phyloP scores from a whole-genome alignment of 345 rosid species.

The Anacardium occidentale region DNA sequence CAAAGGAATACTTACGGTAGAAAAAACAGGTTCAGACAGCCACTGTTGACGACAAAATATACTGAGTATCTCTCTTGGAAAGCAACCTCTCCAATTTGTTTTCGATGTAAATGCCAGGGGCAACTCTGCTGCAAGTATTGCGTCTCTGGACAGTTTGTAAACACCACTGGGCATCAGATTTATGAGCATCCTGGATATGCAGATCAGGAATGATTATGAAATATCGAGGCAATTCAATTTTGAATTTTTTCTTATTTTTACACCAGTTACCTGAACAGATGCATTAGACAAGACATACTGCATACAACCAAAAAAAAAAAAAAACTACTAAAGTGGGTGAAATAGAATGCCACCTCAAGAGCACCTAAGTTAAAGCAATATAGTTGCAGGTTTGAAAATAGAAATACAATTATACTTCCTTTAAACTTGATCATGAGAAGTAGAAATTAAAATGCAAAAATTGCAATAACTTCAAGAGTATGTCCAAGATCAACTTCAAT shows the following conservation, averaged over 20 bases:
- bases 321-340: neutral
- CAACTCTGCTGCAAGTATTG: constrained; percentile 65
- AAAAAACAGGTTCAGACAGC: constrained; percentile 73
- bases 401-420: neutral
- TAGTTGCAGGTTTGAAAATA: neutral
- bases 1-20: constrained; percentile 33
- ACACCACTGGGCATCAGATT: constrained; percentile 74
- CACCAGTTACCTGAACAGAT: neutral
- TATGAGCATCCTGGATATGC: constrained; percentile 53
- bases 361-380: neutral
- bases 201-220: constrained; percentile 14
- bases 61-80: constrained; percentile 73
- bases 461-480: neutral
- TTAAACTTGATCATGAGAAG: constrained; percentile 1
- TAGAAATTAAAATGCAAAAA: neutral
- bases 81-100: constrained; percentile 82
- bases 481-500: constrained; percentile 1
- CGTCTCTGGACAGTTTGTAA: constrained; percentile 78
- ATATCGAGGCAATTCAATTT: constrained; percentile 7
- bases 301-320: neutral
- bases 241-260: neutral
- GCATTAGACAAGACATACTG: constrained; percentile 9
- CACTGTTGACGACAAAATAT: constrained; percentile 82
- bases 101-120: constrained; percentile 64
- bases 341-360: neutral